phyloP scores from a whole-genome alignment of 2,329 filamentous ascomycete species.

The Diplocarpon rosae region DNA sequence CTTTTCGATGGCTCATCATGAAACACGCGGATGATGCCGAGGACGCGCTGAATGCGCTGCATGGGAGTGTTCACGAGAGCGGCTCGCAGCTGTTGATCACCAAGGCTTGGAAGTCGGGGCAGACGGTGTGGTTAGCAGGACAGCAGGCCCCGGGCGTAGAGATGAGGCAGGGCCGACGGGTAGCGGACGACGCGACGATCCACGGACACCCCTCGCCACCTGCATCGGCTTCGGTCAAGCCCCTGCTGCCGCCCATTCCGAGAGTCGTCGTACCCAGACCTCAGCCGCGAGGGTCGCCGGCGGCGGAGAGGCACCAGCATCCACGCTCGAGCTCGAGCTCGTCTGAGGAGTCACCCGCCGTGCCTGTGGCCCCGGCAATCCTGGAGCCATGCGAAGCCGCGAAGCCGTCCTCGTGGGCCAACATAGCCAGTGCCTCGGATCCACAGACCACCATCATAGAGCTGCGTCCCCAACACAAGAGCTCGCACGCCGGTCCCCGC shows the following conservation, averaged over 20 bases:
- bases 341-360: background rate
- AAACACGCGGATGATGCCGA: slow-evolving; percentile 10
- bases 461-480: slow-evolving; percentile 7
- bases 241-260: slow-evolving; percentile 1
- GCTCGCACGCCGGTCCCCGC: slow-evolving; percentile 1
- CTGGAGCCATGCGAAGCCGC: background rate
- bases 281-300: background rate
- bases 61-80: slow-evolving; percentile 8
- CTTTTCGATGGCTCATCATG: slow-evolving; percentile 22
- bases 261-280: background rate
- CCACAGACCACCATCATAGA: slow-evolving; percentile 13
- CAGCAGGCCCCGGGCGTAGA: background rate
- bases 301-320: background rate
- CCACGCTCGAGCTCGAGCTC: background rate
- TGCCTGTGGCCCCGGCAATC: background rate
- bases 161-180: background rate
- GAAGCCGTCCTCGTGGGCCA: slow-evolving; percentile 20
- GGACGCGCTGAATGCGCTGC: slow-evolving; percentile 6
- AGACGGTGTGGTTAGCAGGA: background rate
- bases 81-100: slow-evolving; percentile 1
- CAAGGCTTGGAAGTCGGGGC: slow-evolving; percentile 1
- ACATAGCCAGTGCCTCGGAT: slow-evolving; percentile 16
- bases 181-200: background rate
- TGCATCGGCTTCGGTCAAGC: background rate
- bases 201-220: slow-evolving; percentile 1